Evolutionary conservation across 83 land plant species (phyloP), one percentile per base, ranked within the genome.

Genomic region (Isoetes engelmannii): DNA sequence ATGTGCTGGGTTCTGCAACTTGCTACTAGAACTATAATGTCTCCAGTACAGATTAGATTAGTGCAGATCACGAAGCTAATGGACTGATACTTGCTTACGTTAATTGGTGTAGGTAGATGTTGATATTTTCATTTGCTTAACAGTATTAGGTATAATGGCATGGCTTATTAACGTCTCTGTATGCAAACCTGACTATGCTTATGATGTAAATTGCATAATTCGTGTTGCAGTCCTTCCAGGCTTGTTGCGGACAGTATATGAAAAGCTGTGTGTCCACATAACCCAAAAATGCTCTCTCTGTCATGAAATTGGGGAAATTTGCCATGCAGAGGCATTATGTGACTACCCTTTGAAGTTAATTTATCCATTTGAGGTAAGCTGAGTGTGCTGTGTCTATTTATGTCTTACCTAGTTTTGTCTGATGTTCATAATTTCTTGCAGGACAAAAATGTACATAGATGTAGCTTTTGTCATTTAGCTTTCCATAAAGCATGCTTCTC

Each of bases 201-300:
- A 51, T 50, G 12, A 10, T 45, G 4, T 12, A 18, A 48, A n/a
- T 46, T 47, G 19, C 43, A 48, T 61, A 1, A 13, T 10, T 28
- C 46, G 48, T 18, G 4, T 10, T 13, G 55, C 87, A 91, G 96
- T 73, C 17, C 70, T 91, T 6, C 96, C 96, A 1, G 78, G 75
- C 4, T 77, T 84, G 69, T 58, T 91, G 51, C 82, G 82, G 44
- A 80, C 80, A 13, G 72, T 85, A 4, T 73, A 69, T 41, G 84
- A 75, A 42, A 85, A 76, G 63, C 81, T 87, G 44, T 47, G 73
- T 41, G 81, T 82, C 58, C 96, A 91, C 72, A 84, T 91, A 4
- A 82, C 83, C 17, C 83, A 86, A 60, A 85, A 87, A 28, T 91
- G 92, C 69, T 83, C 89, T 19, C 56, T 87, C 5, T 91, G 96